A percentile compares a stretch with the other conserved stretches of the same genome.
Conservation (phyloP, 805 yeast species). For the Saturnispora sekii region DNA sequence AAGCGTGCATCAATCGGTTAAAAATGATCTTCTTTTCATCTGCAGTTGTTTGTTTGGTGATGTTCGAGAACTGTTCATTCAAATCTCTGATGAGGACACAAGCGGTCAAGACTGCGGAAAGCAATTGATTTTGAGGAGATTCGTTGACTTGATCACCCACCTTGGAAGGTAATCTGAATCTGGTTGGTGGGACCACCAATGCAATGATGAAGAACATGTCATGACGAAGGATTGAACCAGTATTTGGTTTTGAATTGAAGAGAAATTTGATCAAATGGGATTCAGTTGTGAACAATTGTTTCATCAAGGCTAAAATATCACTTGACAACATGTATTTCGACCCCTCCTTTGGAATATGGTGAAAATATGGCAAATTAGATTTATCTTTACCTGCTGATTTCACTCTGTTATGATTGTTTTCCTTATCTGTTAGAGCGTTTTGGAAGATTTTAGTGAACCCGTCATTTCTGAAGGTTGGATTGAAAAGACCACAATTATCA, state of each 20-base stretch:
- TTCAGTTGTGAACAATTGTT: conserved; percentile 68
- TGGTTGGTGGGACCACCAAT: conserved; percentile 89
- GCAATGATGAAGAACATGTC: conserved; percentile 88
- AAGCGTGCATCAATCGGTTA: conserved; percentile 89
- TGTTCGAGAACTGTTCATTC: conserved; percentile 68
- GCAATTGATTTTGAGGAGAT: conserved; percentile 82
- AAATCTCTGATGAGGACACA: conserved; percentile 77
- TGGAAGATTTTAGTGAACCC: conserved; percentile 91
- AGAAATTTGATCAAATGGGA: conserved; percentile 55
- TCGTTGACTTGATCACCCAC: conserved; percentile 95
- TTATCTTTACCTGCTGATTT: conserved; percentile 44
- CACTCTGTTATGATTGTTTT: conserved; percentile 67
- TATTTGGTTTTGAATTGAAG: conserved; percentile 72
- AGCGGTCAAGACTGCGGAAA: conserved; percentile 72
- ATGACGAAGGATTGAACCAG: conserved; percentile 40
- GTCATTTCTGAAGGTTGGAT: conserved; percentile 91
- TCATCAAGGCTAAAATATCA: conserved; percentile 73
- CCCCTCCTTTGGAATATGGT: conserved; percentile 54
- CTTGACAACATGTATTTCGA: conserved; percentile 81
- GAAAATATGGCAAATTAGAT: conserved; percentile 19
- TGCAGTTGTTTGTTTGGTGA: conserved; percentile 49
- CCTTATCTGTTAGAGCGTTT: conserved; percentile 74
- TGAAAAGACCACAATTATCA: conserved; percentile 92
- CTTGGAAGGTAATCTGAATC: conserved; percentile 94
- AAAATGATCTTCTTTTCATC: conserved; percentile 62